Evolutionary conservation across 192 early-diverging fungal genomes (phyloP).

Genomic region (Coemansia sp.): DNA sequence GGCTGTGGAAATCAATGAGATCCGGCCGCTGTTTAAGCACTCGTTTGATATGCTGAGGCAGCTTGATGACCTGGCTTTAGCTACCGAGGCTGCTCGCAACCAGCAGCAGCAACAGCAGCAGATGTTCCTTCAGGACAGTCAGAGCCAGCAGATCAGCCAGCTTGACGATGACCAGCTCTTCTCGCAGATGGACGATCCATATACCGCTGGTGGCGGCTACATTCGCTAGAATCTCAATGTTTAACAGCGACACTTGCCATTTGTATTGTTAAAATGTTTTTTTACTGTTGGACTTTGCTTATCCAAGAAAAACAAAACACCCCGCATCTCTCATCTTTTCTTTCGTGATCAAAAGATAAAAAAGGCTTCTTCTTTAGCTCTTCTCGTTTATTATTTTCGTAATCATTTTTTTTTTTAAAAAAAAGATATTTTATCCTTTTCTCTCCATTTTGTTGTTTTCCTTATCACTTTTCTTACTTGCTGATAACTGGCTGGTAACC

Average conservation of each 20-base stretch:
- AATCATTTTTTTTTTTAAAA: no score
- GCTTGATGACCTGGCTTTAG: conserved; percentile 31
- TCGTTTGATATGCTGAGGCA: conserved; percentile 68
- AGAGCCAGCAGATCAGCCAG: conserved; percentile 38
- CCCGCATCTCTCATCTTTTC: no score
- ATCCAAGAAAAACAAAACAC: background rate
- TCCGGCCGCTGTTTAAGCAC: conserved; percentile 83
- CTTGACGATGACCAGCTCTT: conserved; percentile 15
- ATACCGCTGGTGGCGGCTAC: conserved; percentile 11
- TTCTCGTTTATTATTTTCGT: no score
- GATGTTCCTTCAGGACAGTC: background rate
- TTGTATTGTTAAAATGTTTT: background rate
- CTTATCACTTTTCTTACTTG: no score
- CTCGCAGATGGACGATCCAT: conserved; percentile 26
- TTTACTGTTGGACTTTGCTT: background rate
- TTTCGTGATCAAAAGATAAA: no score
- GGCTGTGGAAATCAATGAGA: conserved; percentile 87
- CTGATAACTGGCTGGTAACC: no score
- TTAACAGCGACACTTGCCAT: background rate
- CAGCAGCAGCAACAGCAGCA: conserved; percentile 4
- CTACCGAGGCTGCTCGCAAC: conserved; percentile 15
- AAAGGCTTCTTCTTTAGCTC: no score
- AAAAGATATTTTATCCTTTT: no score
- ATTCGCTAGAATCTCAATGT: background rate
- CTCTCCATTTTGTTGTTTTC: no score